Evolutionary conservation across 148 eudicot genomes (phyloP).

Genomic region (Spergularia bocconei): DNA sequence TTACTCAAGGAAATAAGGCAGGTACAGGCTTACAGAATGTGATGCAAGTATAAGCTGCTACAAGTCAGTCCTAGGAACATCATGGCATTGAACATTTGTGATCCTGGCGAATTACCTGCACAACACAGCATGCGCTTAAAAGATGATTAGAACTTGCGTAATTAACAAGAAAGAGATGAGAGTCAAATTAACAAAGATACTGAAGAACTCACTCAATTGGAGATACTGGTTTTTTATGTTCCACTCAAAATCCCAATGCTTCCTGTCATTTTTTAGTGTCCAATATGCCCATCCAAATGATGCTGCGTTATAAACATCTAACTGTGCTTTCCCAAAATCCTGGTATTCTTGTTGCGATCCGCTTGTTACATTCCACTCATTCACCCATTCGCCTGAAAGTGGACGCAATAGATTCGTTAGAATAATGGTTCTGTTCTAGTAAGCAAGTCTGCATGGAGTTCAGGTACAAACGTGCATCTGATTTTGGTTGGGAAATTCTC

Average conservation of each 20-base stretch:
- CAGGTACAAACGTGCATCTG: background rate
- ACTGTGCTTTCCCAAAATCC: conserved; percentile 59
- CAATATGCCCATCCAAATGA: conserved; percentile 92
- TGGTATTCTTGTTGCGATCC: conserved; percentile 59
- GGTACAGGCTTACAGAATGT: conserved; percentile 13
- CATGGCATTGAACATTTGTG: conserved; percentile 1
- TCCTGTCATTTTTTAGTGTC: conserved; percentile 69
- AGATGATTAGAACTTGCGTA: background rate
- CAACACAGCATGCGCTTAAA: background rate
- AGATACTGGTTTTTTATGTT: conserved; percentile 57
- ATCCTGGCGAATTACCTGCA: conserved; percentile 25
- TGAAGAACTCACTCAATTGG: conserved; percentile 43
- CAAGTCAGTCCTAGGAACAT: conserved; percentile 28
- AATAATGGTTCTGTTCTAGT: no score
- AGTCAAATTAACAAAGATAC: background rate
- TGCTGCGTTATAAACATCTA: conserved; percentile 64
- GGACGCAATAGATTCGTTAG: background rate
- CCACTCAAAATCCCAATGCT: conserved; percentile 91
- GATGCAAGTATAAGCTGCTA: conserved; percentile 30
- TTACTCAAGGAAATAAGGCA: background rate
- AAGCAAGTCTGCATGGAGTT: no score
- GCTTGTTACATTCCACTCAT: conserved; percentile 66
- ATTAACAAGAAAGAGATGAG: background rate
- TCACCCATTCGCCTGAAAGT: conserved; percentile 81
- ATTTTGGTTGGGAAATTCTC: background rate